Conservation (phyloP, 495 filamentous ascomycete genomes). For the Aspergillus affinis region DNA sequence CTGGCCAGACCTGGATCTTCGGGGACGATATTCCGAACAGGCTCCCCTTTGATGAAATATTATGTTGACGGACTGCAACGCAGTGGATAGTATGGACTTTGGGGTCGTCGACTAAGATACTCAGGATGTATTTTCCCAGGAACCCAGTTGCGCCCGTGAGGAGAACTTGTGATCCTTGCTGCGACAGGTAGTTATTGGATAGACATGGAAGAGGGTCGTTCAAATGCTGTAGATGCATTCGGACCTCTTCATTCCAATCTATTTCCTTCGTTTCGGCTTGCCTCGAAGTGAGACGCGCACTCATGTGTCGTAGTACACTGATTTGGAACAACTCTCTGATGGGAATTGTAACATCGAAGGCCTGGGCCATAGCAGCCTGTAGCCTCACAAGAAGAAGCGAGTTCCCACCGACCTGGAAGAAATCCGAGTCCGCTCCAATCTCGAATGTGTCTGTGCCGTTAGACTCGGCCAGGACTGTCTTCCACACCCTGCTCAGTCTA, state of each 20-base stretch:
- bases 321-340: constrained; percentile 23
- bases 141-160: constrained; percentile 17
- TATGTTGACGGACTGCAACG: constrained; percentile 5
- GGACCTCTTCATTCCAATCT: constrained; percentile 1
- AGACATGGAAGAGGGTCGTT: background rate
- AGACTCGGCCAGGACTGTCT: background rate
- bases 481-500: constrained; percentile 1
- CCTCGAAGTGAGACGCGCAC: constrained; percentile 21
- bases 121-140: constrained; percentile 17
- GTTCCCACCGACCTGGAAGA: constrained; percentile 30
- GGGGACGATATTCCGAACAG: background rate
- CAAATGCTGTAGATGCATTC: background rate
- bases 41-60: background rate
- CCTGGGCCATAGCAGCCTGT: constrained; percentile 15
- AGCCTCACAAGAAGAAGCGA: constrained; percentile 16
- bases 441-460: background rate
- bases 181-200: background rate
- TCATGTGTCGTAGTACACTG: constrained; percentile 24
- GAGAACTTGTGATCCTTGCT: constrained; percentile 4
- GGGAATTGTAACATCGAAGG: constrained; percentile 15
- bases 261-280: background rate
- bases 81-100: constrained; percentile 6
- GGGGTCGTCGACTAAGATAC: constrained; percentile 5
- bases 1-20: background rate
- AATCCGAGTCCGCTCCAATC: constrained; percentile 12